These are phyloP conservation scores for Pseudomonodictys pantanalensis DNA, from an alignment of 495 filamentous ascomycete species.

Conservation along the genomic window DNA sequence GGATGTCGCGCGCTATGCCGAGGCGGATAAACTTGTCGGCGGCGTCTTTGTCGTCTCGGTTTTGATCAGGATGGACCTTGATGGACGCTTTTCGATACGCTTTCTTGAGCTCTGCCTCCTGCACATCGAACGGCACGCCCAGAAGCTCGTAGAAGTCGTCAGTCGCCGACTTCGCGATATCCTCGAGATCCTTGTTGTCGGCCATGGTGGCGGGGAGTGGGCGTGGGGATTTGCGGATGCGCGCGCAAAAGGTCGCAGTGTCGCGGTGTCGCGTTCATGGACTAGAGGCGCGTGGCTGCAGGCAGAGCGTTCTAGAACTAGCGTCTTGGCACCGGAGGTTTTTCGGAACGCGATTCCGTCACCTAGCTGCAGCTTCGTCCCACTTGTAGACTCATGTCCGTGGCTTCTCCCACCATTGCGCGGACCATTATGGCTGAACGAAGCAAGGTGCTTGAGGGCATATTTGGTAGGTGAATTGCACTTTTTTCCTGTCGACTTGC, in stretches of 20 bases:
- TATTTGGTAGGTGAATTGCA: conserved; percentile 23
- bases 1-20: conserved; percentile 68
- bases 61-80: conserved; percentile 87
- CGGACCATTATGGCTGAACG: conserved; percentile 27
- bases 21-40: conserved; percentile 73
- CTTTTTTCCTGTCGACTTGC: background rate
- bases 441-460: conserved; percentile 27
- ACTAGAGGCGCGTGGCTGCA: too few species aligned
- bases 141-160: conserved; percentile 88
- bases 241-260: background rate
- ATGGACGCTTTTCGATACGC: conserved; percentile 87
- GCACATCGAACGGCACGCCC: conserved; percentile 59
- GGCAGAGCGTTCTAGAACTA: too few species aligned
- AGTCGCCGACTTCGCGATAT: conserved; percentile 51
- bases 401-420: background rate
- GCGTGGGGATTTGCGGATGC: background rate
- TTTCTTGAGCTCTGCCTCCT: conserved; percentile 70
- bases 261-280: background rate
- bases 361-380: too few species aligned
- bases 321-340: too few species aligned
- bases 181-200: conserved; percentile 52
- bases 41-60: conserved; percentile 56
- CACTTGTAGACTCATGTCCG: conserved; percentile 10
- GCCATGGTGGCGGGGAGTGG: conserved; percentile 39
- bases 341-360: too few species aligned